Base-by-base conservation (phyloP, 768 basidiomycete species). In the Mycena belliarum region DNA sequence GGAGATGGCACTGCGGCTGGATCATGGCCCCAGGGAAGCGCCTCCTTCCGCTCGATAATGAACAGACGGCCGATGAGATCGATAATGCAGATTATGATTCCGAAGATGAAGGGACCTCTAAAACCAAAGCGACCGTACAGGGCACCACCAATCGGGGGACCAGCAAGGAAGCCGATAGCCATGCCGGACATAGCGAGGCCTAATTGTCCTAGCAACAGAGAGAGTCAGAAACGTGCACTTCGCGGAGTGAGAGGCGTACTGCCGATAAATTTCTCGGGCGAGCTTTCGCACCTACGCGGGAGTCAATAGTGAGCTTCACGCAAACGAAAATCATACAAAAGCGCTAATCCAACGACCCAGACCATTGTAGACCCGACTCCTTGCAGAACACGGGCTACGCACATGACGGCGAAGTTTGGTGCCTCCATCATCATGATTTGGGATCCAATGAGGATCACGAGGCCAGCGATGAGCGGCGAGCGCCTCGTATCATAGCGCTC, bases 341-440 rank as follows among this genome's bases (percentile, higher is more conserved):
- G 72, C 24, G 85, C 84, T 29, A 87, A 63, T 2, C 85, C 85
- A 20, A 85, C 80, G 0, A 84, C 76, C 85, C 84, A 87, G 10
- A 87, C 75, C 68, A 85, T 75, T 6, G 84, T 81, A 0, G 85
- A 85, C 16, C 81, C 80, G 11, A 84, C 68, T 6, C 86, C 85
- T 67, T 87, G 86, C 25, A 86, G 46, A n/a, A 79, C 65, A 29
- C 86, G 80, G 9, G 85, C 84, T 35, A 85, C 29, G 15, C 76
- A 79, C 84, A 88, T 84, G 14, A 85, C 68, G 52, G 78, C 63
- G 60, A 81, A 86, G 37, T 72, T 78, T 3, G 79, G 80, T 0
- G 84, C 83, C 61, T 85, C 82, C 84, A 87, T 86, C 12, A 88
- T 72, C 72, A 87, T 75, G 18, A 85, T 67, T 68, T 85, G 83